These are phyloP conservation scores for Hippophae tibetana DNA, from an alignment of 306 rosid species.

Conservation along the genomic window DNA sequence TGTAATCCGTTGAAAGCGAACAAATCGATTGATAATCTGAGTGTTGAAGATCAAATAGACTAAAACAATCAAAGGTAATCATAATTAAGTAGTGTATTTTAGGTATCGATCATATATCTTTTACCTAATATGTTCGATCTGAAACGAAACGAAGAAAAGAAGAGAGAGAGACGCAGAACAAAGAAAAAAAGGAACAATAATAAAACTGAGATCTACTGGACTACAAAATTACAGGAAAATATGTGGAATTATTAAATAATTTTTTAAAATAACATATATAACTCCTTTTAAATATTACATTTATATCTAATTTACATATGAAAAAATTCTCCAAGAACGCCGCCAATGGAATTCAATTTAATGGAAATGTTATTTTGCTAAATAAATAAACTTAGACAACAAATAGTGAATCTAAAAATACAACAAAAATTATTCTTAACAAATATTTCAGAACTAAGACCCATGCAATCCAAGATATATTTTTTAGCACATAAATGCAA, in stretches of 20 bases:
- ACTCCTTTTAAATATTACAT: too few species aligned
- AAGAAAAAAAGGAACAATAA: slow-evolving; percentile 5
- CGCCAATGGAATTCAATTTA: too few species aligned
- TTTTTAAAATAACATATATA: not conserved
- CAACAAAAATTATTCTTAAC: too few species aligned
- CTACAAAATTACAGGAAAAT: not conserved
- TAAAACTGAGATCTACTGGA: slow-evolving; percentile 24
- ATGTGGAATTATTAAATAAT: not conserved
- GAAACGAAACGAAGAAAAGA: slow-evolving; percentile 21
- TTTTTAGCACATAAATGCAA: too few species aligned
- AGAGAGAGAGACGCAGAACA: slow-evolving; percentile 15
- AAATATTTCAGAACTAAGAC: too few species aligned
- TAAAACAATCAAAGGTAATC: not conserved
- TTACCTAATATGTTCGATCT: slow-evolving; percentile 43
- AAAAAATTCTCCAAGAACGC: too few species aligned
- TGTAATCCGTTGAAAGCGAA: not conserved
- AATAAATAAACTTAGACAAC: too few species aligned
- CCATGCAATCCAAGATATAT: too few species aligned
- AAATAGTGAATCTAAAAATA: too few species aligned
- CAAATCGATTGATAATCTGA: not conserved
- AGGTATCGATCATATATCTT: slow-evolving; percentile 30
- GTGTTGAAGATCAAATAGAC: not conserved
- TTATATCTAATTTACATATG: too few species aligned
- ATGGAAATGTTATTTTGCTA: too few species aligned
- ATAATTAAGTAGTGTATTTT: not conserved